These are phyloP conservation scores for Coemansia javaensis DNA, from an alignment of 192 early-diverging fungal genomes.

Conservation along the genomic window DNA sequence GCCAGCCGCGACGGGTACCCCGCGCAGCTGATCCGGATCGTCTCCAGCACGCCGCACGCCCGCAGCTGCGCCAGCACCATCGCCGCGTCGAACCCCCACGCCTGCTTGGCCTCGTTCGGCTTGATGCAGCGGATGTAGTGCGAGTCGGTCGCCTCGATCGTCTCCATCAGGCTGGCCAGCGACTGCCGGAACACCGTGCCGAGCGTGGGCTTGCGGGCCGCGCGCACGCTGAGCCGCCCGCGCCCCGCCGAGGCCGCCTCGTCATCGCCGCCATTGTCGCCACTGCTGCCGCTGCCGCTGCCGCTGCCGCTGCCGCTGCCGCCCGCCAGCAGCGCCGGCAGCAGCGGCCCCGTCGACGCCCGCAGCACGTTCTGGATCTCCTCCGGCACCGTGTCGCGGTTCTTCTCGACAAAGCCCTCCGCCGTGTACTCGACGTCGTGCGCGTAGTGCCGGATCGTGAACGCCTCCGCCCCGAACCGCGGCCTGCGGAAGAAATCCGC, in stretches of 20 bases:
- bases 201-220: slow-evolving; percentile 78
- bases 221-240: slow-evolving; percentile 20
- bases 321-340: slow-evolving; percentile 66
- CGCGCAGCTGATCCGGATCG: slow-evolving; percentile 96
- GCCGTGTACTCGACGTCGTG: slow-evolving; percentile 90
- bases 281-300: not conserved
- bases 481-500: slow-evolving; percentile 76
- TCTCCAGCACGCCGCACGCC: slow-evolving; percentile 98
- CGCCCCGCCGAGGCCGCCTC: too few species aligned
- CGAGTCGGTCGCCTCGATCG: slow-evolving; percentile 85
- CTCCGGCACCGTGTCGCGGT: slow-evolving; percentile 95
- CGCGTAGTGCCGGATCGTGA: slow-evolving; percentile 95
- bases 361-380: slow-evolving; percentile 80
- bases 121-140: slow-evolving; percentile 99
- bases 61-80: slow-evolving; percentile 93
- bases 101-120: slow-evolving; percentile 89
- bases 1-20: slow-evolving; percentile 91
- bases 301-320: not conserved
- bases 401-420: slow-evolving; percentile 96
- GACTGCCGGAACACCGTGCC: slow-evolving; percentile 97
- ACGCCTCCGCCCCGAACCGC: slow-evolving; percentile 78
- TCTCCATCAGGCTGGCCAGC: slow-evolving; percentile 91
- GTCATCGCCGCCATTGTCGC: not conserved
- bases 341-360: slow-evolving; percentile 70
- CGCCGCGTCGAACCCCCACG: slow-evolving; percentile 89